Evolutionary conservation across 805 yeast species (phyloP).

Genomic region (Debaryomyces tyrocola): DNA sequence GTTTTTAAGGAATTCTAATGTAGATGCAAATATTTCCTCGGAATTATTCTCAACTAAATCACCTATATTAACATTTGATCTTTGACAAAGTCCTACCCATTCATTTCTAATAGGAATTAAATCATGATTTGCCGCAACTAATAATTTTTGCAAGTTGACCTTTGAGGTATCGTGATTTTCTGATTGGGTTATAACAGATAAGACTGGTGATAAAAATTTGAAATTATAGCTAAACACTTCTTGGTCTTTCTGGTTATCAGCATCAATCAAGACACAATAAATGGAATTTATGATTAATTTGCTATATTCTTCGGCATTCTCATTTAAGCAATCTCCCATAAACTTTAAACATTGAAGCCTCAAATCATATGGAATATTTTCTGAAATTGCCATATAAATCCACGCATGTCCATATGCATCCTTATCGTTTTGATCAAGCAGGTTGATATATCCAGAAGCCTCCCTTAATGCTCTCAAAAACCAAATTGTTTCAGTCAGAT

Average conservation of each 20-base stretch:
- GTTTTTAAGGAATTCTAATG: conserved; percentile 3
- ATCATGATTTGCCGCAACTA: conserved; percentile 29
- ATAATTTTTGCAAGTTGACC: conserved; percentile 19
- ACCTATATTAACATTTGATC: conserved; percentile 64
- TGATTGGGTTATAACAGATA: conserved; percentile 25
- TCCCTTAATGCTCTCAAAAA: conserved; percentile 46
- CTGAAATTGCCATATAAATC: conserved; percentile 48
- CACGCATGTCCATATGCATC: conserved; percentile 46
- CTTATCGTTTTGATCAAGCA: conserved; percentile 13
- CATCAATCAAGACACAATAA: conserved; percentile 20
- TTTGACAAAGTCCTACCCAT: conserved; percentile 77
- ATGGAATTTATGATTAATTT: conserved; percentile 45
- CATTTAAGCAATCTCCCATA: background rate
- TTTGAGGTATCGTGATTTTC: conserved; percentile 13
- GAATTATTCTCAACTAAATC: conserved; percentile 38
- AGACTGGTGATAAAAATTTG: conserved; percentile 22
- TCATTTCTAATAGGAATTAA: conserved; percentile 43
- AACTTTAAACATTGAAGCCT: conserved; percentile 21
- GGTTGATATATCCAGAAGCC: conserved; percentile 17
- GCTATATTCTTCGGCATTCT: conserved; percentile 20
- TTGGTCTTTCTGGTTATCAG: conserved; percentile 11
- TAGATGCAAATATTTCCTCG: conserved; percentile 19
- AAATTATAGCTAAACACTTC: conserved; percentile 14
- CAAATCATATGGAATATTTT: conserved; percentile 28
- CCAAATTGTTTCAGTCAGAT: conserved; percentile 53